These are phyloP conservation scores for Eruca vesicaria DNA, from an alignment of 441 rosid genomes.

Conservation along the genomic window DNA sequence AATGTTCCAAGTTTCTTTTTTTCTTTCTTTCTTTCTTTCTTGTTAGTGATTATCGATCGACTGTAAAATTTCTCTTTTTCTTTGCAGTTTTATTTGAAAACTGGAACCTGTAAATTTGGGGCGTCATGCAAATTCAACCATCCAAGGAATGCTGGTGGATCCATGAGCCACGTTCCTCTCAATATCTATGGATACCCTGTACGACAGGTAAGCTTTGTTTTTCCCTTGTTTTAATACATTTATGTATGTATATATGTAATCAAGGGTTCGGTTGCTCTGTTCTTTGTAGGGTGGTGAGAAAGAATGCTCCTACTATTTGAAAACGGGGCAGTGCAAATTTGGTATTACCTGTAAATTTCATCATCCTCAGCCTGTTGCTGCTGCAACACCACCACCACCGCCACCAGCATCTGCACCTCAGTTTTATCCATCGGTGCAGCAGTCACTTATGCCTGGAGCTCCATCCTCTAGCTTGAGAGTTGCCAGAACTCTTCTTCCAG, in stretches of 20 bases:
- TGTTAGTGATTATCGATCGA: neutral
- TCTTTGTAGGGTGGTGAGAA: slow-evolving; percentile 75
- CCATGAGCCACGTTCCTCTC: slow-evolving; percentile 60
- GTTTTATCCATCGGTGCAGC: slow-evolving; percentile 90
- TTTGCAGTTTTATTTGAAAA: slow-evolving; percentile 79
- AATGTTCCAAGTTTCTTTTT: neutral
- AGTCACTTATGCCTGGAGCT: slow-evolving; percentile 59
- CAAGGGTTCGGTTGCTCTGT: neutral
- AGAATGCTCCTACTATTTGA: slow-evolving; percentile 97
- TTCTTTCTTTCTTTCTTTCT: too few relatives aligned
- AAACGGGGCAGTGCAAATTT: slow-evolving; percentile 99
- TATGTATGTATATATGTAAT: neutral
- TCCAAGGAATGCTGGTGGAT: slow-evolving; percentile 79
- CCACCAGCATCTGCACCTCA: slow-evolving; percentile 89
- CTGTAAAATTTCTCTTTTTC: neutral
- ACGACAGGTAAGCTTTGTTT: slow-evolving; percentile 56
- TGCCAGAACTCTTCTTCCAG: slow-evolving; percentile 71
- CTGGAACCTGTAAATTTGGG: slow-evolving; percentile 96
- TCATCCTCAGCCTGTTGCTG: slow-evolving; percentile 90
- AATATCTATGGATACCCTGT: slow-evolving; percentile 81
- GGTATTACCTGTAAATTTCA: slow-evolving; percentile 91
- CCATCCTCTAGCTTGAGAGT: slow-evolving; percentile 70
- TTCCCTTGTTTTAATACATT: neutral
- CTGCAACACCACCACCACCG: slow-evolving; percentile 57
- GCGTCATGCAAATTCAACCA: slow-evolving; percentile 99